Evolutionary conservation across 441 rosid species (phyloP).

Genomic region (Viola pubescens): DNA sequence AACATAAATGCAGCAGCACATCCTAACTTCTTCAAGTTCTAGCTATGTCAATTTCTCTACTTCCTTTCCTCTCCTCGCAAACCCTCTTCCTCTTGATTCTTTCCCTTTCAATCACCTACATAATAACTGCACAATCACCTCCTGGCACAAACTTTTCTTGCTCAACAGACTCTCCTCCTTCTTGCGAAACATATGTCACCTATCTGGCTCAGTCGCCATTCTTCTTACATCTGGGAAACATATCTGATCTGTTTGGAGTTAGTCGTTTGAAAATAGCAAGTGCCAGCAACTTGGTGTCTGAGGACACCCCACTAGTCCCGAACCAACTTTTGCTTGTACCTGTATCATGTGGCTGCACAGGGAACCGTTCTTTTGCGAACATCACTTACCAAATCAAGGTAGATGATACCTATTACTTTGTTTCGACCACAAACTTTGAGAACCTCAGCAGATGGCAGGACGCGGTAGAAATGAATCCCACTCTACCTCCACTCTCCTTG

Average conservation of each 20-base stretch:
- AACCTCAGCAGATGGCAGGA: conserved; percentile 39
- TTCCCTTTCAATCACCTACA: conserved; percentile 8
- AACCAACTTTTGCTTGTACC: conserved; percentile 53
- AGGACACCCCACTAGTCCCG: conserved; percentile 30
- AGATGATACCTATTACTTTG: conserved; percentile 40
- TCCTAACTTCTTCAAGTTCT: conserved; percentile 1
- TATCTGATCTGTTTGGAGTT: conserved; percentile 41
- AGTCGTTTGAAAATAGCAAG: conserved; percentile 30
- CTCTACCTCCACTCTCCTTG: conserved; percentile 27
- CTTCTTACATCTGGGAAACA: conserved; percentile 33
- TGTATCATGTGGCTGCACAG: conserved; percentile 39
- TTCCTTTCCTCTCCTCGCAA: conserved; percentile 14
- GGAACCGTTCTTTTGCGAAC: conserved; percentile 38
- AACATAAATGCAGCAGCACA: background rate
- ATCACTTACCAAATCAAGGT: conserved; percentile 42
- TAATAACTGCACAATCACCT: conserved; percentile 22
- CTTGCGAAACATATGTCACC: conserved; percentile 35
- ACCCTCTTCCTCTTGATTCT: conserved; percentile 19
- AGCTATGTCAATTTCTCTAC: conserved; percentile 27
- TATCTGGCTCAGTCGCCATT: conserved; percentile 34
- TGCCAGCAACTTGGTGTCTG: conserved; percentile 44
- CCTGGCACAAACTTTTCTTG: conserved; percentile 34
- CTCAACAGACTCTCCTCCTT: conserved; percentile 15
- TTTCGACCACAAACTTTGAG: conserved; percentile 35
- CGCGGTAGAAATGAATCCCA: conserved; percentile 33